These are phyloP conservation scores for Diplodia sapinea DNA, from an alignment of 2,329 filamentous ascomycete species.

Conservation along the genomic window DNA sequence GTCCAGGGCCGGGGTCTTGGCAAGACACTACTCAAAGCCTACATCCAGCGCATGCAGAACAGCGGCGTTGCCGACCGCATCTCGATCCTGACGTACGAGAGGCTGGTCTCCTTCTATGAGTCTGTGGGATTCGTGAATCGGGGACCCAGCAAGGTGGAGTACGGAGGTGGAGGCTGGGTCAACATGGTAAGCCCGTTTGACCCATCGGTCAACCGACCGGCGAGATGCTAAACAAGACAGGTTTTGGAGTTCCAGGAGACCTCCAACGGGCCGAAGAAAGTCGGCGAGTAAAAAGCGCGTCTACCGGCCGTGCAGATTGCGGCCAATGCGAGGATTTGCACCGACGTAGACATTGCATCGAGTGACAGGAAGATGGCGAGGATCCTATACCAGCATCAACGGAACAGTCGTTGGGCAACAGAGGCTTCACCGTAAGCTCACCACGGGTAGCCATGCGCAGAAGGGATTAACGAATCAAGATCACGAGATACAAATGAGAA, in stretches of 20 bases:
- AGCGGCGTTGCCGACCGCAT: conserved; percentile 73
- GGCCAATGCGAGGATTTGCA: background rate
- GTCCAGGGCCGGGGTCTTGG: conserved; percentile 78
- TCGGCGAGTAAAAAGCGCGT: conserved; percentile 13
- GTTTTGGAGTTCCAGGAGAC: conserved; percentile 21
- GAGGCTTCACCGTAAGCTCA: background rate
- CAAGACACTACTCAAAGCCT: conserved; percentile 74
- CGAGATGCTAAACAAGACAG: conserved; percentile 11
- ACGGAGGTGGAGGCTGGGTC: conserved; percentile 80
- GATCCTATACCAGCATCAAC: conserved; percentile 1
- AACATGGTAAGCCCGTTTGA: conserved; percentile 67
- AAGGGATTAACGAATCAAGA: conserved; percentile 3
- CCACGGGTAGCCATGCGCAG: background rate
- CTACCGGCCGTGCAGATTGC: conserved; percentile 4
- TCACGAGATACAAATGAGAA: background rate
- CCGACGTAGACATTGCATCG: background rate
- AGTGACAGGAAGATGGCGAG: no score
- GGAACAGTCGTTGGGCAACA: conserved; percentile 7
- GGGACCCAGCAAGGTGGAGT: conserved; percentile 71
- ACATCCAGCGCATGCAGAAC: conserved; percentile 75
- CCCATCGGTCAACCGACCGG: background rate
- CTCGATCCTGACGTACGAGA: conserved; percentile 77
- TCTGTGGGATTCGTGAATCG: conserved; percentile 73
- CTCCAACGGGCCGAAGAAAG: conserved; percentile 19
- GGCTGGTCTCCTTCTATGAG: conserved; percentile 76